Base-by-base conservation (phyloP, 805 yeast species). In the Myxozyma nipponensis region DNA sequence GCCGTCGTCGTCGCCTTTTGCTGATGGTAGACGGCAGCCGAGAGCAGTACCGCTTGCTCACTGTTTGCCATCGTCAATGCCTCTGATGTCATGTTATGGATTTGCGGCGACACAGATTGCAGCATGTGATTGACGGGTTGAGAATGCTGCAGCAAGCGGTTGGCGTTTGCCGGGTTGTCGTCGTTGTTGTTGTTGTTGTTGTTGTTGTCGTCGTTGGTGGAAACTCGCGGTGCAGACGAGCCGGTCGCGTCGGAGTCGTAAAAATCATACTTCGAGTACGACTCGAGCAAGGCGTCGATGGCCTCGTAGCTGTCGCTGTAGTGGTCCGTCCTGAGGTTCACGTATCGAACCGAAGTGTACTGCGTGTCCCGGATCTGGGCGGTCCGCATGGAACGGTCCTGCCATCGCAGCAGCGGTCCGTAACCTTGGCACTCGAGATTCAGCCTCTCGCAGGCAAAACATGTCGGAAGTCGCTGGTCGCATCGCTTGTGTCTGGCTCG, bases 401-500 rank as follows among this genome's bases (percentile, higher is more conserved):
- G 54, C 57, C 57, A 53, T 6, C 57, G 50, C 30, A 53, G 41
- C 7, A 40, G 22, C 17, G 57, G 35, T 22, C 25, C 39, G 36
- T 53, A 53, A 10, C 57, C 57, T 32, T 45, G 80, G 68, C 96
- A 88, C 1, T 83, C 83, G 2, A 71, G 81, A 6, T 79, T 77
- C 9, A 84, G 83, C 59, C 79, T 77, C 39, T 66, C 72, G 63
- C 89, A 83, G 38, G 73, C 72, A 17, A 74, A 63, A 62, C 89
- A 83, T 49, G 74, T 72, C 3, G 88, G 88, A 60, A 80, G 77
- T 49, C 74, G 76, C 50, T 78, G 83, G 54, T 83, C 84, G 65
- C 89, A 83, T 57, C 75, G 75, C 52, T 81, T 74, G 62, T 83
- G 83, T 56, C 82, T 79, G 46, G 66, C 63, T n/a, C 95, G 76